These are phyloP conservation scores for Penicillium tannophilum DNA, from an alignment of 495 filamentous ascomycete species.

Conservation along the genomic window DNA sequence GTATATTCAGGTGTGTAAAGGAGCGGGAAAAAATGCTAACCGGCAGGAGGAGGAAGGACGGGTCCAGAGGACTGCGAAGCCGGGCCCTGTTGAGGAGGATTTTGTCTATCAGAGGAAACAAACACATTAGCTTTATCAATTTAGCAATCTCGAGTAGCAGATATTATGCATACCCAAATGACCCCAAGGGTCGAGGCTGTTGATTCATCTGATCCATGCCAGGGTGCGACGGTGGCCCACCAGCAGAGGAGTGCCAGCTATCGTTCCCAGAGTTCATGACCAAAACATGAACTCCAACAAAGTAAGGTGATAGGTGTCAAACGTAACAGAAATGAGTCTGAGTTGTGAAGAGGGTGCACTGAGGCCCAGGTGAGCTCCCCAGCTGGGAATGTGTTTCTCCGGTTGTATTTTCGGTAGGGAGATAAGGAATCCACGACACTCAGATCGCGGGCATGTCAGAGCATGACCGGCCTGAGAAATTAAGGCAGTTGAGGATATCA, in stretches of 20 bases:
- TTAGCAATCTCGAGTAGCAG: neutral
- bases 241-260: slow-evolving; percentile 48
- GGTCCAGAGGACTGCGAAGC: slow-evolving; percentile 51
- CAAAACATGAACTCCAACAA: slow-evolving; percentile 26
- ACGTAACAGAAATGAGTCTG: neutral
- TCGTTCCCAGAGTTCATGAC: slow-evolving; percentile 53
- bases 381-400: slow-evolving; percentile 19
- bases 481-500: slow-evolving; percentile 6
- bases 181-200: slow-evolving; percentile 47
- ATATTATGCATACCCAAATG: slow-evolving; percentile 42
- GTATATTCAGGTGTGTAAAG: neutral
- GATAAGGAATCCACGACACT: slow-evolving; percentile 17
- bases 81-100: slow-evolving; percentile 49
- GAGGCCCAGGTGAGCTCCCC: slow-evolving; percentile 15
- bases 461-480: slow-evolving; percentile 23
- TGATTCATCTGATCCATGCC: slow-evolving; percentile 51
- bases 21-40: slow-evolving; percentile 35
- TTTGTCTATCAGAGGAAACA: slow-evolving; percentile 38
- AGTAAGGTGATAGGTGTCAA: slow-evolving; percentile 1
- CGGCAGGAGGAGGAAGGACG: slow-evolving; percentile 51
- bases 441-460: slow-evolving; percentile 27
- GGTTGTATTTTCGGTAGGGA: slow-evolving; percentile 4
- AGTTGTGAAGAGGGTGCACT: neutral
- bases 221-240: slow-evolving; percentile 48
- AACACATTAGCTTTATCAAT: slow-evolving; percentile 19